Evolutionary conservation across 1,139 yeast species (phyloP).

Genomic region (Kodamaea alishanica): DNA sequence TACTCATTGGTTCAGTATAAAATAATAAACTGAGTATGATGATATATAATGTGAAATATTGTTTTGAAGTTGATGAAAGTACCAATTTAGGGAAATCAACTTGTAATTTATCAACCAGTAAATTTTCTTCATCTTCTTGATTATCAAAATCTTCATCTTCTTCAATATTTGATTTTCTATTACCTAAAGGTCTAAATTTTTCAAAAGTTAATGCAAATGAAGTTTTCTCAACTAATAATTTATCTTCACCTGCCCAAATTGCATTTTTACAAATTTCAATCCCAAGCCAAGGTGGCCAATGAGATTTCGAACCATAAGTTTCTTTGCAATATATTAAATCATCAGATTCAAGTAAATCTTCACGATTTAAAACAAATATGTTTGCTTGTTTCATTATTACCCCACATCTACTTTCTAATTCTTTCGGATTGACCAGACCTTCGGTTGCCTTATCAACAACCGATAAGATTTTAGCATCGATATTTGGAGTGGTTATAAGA

Average conservation of each 20-base stretch:
- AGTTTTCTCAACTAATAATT: slow-evolving; percentile 36
- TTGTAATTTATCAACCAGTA: slow-evolving; percentile 20
- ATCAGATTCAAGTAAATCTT: slow-evolving; percentile 17
- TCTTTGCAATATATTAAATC: slow-evolving; percentile 23
- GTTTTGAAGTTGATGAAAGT: slow-evolving; percentile 41
- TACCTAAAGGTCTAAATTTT: slow-evolving; percentile 28
- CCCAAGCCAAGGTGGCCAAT: slow-evolving; percentile 51
- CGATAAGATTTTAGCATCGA: slow-evolving; percentile 39
- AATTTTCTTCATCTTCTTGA: slow-evolving; percentile 6
- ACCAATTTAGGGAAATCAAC: slow-evolving; percentile 42
- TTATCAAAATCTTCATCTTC: slow-evolving; percentile 4
- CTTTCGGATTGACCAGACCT: slow-evolving; percentile 22
- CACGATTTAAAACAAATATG: slow-evolving; percentile 37
- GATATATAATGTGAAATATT: slow-evolving; percentile 38
- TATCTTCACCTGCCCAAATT: slow-evolving; percentile 33
- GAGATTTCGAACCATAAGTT: slow-evolving; percentile 35
- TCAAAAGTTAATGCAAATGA: slow-evolving; percentile 37
- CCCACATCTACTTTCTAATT: slow-evolving; percentile 38
- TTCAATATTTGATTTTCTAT: slow-evolving; percentile 4
- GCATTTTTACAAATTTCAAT: slow-evolving; percentile 41
- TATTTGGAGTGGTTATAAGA: slow-evolving; percentile 33
- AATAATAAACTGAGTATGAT: slow-evolving; percentile 35
- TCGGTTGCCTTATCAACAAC: slow-evolving; percentile 28
- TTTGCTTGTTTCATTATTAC: slow-evolving; percentile 37
- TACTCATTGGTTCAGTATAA: slow-evolving; percentile 43